These are phyloP conservation scores for Colletotrichum sp. DNA, from an alignment of 2,329 filamentous ascomycete species.

Conservation along the genomic window DNA sequence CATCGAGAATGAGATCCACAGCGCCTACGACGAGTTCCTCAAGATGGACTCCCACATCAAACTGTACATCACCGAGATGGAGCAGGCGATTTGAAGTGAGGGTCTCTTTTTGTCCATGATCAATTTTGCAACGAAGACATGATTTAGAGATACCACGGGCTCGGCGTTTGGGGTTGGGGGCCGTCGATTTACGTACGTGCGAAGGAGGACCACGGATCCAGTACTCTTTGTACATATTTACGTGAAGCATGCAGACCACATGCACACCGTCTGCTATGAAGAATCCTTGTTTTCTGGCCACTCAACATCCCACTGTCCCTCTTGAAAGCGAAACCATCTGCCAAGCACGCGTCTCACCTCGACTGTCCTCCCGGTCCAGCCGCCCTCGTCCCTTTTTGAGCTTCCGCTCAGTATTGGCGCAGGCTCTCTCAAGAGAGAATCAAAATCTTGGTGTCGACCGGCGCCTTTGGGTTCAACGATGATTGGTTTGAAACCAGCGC, in stretches of 20 bases:
- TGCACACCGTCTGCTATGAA: not conserved
- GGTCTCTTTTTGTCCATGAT: not conserved
- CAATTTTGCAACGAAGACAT: constrained; percentile 10
- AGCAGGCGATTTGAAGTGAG: constrained; percentile 70
- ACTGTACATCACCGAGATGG: constrained; percentile 98
- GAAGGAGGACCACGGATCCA: not conserved
- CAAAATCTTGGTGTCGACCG: constrained; percentile 32
- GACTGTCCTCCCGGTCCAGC: constrained; percentile 64
- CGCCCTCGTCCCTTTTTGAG: constrained; percentile 53
- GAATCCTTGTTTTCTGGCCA: not conserved
- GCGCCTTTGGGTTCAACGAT: constrained; percentile 50
- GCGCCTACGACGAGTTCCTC: constrained; percentile 90
- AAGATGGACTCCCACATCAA: constrained; percentile 98
- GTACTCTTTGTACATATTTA: not conserved
- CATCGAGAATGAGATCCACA: constrained; percentile 92
- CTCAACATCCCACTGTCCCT: constrained; percentile 36
- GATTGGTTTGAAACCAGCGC: constrained; percentile 47
- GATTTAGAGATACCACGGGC: constrained; percentile 39
- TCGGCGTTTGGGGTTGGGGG: constrained; percentile 41
- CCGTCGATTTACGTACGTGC: not conserved
- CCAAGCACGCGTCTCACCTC: constrained; percentile 61
- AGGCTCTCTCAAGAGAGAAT: constrained; percentile 51
- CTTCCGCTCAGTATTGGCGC: constrained; percentile 69
- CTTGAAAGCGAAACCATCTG: constrained; percentile 68
- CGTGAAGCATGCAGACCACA: not conserved